Evolutionary conservation across 1,284 basidiomycete species (phyloP), one percentile per base, ranked within the genome.

Genomic region (Fomitopsis schrenkii): DNA sequence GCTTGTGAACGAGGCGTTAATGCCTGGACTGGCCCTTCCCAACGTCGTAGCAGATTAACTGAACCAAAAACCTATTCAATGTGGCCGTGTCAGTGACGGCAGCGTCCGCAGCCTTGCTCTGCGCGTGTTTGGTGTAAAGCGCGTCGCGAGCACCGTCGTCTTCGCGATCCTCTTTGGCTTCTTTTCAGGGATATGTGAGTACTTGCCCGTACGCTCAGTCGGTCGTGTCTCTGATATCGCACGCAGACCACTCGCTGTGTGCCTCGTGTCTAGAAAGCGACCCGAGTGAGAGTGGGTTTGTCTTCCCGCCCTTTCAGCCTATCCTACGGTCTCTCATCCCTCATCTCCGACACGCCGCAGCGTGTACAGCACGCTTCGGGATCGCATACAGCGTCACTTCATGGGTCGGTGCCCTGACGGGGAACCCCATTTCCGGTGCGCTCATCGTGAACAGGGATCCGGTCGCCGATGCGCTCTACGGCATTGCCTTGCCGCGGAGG

Each of bases 61-160:
- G n/a, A n/a, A n/a, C n/a, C n/a, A n/a, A n/a, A n/a, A n/a, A 64
- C 22, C 44, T 55, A 14, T 57, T 65, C 22, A 64, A 61, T 26
- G 15, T 55, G 36, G 19, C 58, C 42, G 55, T 73, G 14, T 74
- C 76, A 0, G 78, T 76, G 52, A 70, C 80, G 15, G 67, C 71
- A 36, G 68, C 75, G 36, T 79, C 22, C 22, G 1, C 22, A 2
- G 22, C 22, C 22, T 22, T 22, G 22, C 22, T 22, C 22, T 22
- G 78, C 19, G 72, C 59, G 15, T 71, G 36, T 59, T 69, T 28
- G 69, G 63, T 17, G 45, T 68, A 17, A 59, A 12, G 35, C 12
- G 26, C 53, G 10, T 14, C 19, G 22, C 22, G 22, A 63, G 41
- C 55, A 40, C 35, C 5, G 19, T 66, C 15, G 62, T 65, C 17